phyloP scores from a whole-genome alignment of 2,329 filamentous ascomycete species.

The Monosporascus sp. region DNA sequence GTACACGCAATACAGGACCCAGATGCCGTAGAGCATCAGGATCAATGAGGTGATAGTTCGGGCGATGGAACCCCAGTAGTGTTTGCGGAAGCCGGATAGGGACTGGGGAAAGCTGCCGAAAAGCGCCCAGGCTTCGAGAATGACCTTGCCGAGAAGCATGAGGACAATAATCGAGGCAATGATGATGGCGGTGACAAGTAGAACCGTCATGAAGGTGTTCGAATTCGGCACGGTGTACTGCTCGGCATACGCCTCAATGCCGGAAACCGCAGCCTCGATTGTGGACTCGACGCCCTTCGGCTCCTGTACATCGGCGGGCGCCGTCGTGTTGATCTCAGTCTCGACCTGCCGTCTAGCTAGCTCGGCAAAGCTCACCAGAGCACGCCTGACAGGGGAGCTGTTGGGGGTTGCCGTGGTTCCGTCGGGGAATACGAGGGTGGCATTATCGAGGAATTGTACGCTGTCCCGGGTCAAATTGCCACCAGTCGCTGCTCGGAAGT shows the following conservation, averaged over 20 bases:
- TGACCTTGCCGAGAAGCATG: conserved; percentile 84
- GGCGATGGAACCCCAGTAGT: conserved; percentile 91
- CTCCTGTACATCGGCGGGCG: conserved; percentile 19
- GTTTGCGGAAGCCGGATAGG: conserved; percentile 80
- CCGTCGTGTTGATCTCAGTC: conserved; percentile 38
- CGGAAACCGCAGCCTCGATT: conserved; percentile 55
- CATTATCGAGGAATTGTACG: conserved; percentile 67
- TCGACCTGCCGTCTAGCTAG: conserved; percentile 51
- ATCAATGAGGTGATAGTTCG: conserved; percentile 88
- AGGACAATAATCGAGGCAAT: conserved; percentile 78
- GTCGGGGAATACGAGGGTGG: conserved; percentile 67
- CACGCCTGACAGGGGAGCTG: conserved; percentile 48
- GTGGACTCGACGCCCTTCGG: conserved; percentile 19
- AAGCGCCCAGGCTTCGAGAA: conserved; percentile 88
- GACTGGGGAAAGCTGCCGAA: conserved; percentile 79
- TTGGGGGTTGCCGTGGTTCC: conserved; percentile 43
- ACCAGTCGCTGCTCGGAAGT: conserved; percentile 73
- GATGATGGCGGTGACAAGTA: conserved; percentile 82
- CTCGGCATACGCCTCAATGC: conserved; percentile 79
- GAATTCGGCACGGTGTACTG: conserved; percentile 77
- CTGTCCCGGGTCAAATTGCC: conserved; percentile 82
- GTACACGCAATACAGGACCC: conserved; percentile 93
- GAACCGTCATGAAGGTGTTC: conserved; percentile 94
- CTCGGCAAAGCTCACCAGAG: conserved; percentile 39
- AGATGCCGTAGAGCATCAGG: conserved; percentile 85